Evolutionary conservation across 768 basidiomycete genomes (phyloP), one percentile per base, ranked within the genome.

Genomic region (Russula dissimulans): DNA sequence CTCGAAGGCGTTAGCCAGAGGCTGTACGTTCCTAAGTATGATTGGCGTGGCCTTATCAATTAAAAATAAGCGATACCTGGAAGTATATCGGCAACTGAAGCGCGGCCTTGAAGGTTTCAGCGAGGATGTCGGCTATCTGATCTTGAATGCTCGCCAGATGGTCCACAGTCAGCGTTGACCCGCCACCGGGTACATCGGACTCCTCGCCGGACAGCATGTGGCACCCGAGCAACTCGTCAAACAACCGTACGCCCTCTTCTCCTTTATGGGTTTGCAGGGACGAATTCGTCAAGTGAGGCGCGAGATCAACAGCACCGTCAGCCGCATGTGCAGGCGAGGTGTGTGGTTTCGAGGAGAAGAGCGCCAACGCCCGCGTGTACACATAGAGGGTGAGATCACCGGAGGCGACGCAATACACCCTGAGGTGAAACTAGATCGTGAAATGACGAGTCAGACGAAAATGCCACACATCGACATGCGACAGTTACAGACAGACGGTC

Each of bases 1-100:
- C 70, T 98, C 95, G 68, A 97, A 98, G 0, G 90, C 91, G 69
- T 97, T 97, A 1, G 90, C 86, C 22, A 93, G 70, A 1, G 89
- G 80, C 90, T 97, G 69, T 42, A 18, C 42, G 44, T 29, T 44
- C 29, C 18, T 29, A 4, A 49, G 32, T 34, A 54, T 29, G 11
- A 36, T 10, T 15, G 48, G 8, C 31, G 14, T 12, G 14, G 31
- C 31, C 49, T 36, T 10, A 36, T 36, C 34, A 4, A 36, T 36
- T 42, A 22, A 58, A 38, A 22, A 53, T 17, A 66, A 36, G 65
- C 75, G 7, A 46, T 68, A 83, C 93, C 79, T 95, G 91, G 67
- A 95, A 95, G 70, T 94, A 84, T 26, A 91, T 71, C 15, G 91
- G 88, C 65, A 84, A 87, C 63, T 86, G 82, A 12, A 91, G 71